Conservation (phyloP, 2,329 filamentous ascomycete species). For the Pseudogymnoascus sp. region DNA sequence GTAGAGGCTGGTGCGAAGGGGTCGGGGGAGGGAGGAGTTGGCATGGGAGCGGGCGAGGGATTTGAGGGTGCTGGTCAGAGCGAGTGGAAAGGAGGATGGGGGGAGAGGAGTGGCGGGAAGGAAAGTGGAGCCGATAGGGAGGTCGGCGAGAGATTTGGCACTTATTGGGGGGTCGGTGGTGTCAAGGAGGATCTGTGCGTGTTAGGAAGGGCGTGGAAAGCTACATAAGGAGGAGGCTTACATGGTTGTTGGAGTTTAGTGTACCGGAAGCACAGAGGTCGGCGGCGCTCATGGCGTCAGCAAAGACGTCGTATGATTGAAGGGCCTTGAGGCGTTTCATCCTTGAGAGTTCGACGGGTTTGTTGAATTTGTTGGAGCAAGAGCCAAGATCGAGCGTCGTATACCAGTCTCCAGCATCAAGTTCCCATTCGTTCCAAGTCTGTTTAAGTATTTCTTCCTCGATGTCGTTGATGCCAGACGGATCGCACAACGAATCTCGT, state of each 20-base stretch:
- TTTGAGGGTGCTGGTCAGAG: neutral
- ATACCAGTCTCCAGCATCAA: slow-evolving; percentile 55
- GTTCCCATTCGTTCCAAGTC: slow-evolving; percentile 58
- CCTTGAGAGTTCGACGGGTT: slow-evolving; percentile 13
- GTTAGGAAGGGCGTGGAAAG: neutral
- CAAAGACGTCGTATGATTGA: slow-evolving; percentile 44
- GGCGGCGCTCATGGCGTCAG: slow-evolving; percentile 55
- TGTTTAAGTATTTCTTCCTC: slow-evolving; percentile 60
- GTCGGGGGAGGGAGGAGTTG: neutral
- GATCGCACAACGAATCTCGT: slow-evolving; percentile 47
- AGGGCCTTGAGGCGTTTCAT: slow-evolving; percentile 34
- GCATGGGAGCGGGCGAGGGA: neutral
- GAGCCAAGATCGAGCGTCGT: slow-evolving; percentile 33
- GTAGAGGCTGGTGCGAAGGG: neutral
- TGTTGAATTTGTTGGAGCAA: slow-evolving; percentile 31
- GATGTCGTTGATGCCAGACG: slow-evolving; percentile 34
- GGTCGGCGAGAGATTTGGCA: neutral
- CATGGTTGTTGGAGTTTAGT: neutral
- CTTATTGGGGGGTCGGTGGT: neutral
- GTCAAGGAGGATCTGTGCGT: neutral
- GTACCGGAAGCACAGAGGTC: slow-evolving; percentile 44
- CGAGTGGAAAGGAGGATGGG: neutral
- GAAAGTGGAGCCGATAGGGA: neutral
- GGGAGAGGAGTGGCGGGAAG: neutral
- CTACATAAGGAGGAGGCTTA: neutral